These are phyloP conservation scores for Alternaria infectoria DNA, from an alignment of 2,329 filamentous ascomycete genomes.

Conservation along the genomic window DNA sequence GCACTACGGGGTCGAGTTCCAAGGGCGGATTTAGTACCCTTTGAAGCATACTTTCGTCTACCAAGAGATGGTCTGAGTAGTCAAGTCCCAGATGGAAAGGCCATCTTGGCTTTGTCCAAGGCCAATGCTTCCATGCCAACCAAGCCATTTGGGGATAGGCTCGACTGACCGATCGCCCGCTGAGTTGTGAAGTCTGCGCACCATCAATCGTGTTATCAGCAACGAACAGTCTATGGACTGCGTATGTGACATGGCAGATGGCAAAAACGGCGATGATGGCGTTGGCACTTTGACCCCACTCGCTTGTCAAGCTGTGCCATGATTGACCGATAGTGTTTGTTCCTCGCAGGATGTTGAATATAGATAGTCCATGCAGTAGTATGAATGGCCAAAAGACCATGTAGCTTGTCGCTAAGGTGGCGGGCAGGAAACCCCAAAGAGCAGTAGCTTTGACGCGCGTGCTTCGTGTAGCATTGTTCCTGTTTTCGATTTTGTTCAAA, in stretches of 20 bases:
- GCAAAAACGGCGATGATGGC: background rate
- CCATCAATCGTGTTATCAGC: accelerated
- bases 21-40: no score
- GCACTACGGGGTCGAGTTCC: no score
- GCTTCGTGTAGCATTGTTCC: background rate
- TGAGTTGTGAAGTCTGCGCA: background rate
- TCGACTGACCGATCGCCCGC: no score
- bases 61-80: background rate
- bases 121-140: no score
- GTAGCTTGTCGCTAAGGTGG: background rate
- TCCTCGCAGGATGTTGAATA: background rate
- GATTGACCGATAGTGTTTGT: background rate
- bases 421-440: background rate
- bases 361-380: background rate
- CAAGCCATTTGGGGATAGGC: no score
- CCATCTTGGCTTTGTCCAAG: accelerated
- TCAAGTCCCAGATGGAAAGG: background rate
- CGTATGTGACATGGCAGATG: background rate
- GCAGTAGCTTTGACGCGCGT: background rate
- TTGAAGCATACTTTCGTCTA: background rate
- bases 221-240: accelerated
- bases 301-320: accelerated
- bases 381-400: background rate
- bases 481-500: background rate
- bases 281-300: background rate